phyloP scores from a whole-genome alignment of 2,329 filamentous ascomycete species.

The Penicillium sp. region DNA sequence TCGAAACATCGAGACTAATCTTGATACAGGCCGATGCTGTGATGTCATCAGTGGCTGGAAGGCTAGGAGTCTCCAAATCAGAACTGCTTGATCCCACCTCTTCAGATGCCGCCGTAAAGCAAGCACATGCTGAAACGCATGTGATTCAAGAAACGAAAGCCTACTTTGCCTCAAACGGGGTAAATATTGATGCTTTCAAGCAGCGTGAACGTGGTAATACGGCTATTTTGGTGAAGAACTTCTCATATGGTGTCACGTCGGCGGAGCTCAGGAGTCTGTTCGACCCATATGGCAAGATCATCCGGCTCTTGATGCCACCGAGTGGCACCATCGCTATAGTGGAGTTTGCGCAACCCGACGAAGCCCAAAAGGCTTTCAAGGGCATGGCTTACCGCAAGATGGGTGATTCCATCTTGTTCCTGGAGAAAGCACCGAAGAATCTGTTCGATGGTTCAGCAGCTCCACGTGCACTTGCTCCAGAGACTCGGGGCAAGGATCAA shows the following conservation, averaged over 20 bases:
- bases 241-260: conserved; percentile 75
- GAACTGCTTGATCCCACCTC: conserved; percentile 94
- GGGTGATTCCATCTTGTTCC: conserved; percentile 84
- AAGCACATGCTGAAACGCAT: conserved; percentile 93
- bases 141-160: conserved; percentile 94
- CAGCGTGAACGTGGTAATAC: conserved; percentile 78
- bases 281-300: conserved; percentile 78
- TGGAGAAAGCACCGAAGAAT: conserved; percentile 88
- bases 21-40: conserved; percentile 68
- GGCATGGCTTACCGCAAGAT: conserved; percentile 85
- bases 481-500: conserved; percentile 36
- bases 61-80: conserved; percentile 84
- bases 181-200: conserved; percentile 91
- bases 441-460: conserved; percentile 58
- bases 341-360: conserved; percentile 74
- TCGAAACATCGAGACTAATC: conserved; percentile 18
- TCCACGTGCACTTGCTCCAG: conserved; percentile 29
- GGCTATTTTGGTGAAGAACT: conserved; percentile 90
- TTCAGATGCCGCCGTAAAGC: conserved; percentile 89
- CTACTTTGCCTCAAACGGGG: conserved; percentile 83
- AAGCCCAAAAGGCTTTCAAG: conserved; percentile 80
- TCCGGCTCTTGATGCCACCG: conserved; percentile 84
- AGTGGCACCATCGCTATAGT: conserved; percentile 91
- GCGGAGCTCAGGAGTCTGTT: conserved; percentile 79
- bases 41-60: conserved; percentile 80